phyloP scores from a whole-genome alignment of 371 early-diverging fungal genomes.

The Zychaea mexicana region DNA sequence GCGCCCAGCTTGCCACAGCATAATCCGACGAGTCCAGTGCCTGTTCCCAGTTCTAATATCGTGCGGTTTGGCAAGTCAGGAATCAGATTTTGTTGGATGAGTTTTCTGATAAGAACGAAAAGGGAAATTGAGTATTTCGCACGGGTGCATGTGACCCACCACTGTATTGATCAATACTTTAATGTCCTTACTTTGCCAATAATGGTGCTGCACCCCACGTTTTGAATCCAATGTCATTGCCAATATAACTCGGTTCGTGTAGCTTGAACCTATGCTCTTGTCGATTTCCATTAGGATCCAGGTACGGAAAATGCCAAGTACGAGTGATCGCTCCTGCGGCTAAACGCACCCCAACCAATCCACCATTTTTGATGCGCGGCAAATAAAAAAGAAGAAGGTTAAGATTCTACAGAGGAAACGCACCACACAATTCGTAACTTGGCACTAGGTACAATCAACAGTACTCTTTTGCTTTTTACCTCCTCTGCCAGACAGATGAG shows the following conservation, averaged over 20 bases:
- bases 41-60: slow-evolving; percentile 45
- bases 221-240: slow-evolving; percentile 51
- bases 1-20: slow-evolving; percentile 46
- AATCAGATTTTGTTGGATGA: slow-evolving; percentile 42
- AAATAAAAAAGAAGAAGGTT: background rate
- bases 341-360: background rate
- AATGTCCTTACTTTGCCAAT: slow-evolving; percentile 43
- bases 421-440: background rate
- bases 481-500: slow-evolving; percentile 53
- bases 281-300: slow-evolving; percentile 30
- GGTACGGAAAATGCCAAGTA: slow-evolving; percentile 51
- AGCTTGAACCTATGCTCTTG: slow-evolving; percentile 23
- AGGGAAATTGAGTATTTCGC: background rate
- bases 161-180: background rate
- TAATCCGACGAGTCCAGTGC: slow-evolving; percentile 53
- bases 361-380: background rate
- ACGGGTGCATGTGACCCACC: background rate
- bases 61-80: slow-evolving; percentile 25
- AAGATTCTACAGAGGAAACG: background rate
- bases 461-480: slow-evolving; percentile 13
- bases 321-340: slow-evolving; percentile 53
- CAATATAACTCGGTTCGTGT: slow-evolving; percentile 50
- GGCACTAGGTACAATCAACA: background rate
- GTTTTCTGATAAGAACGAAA: slow-evolving; percentile 22
- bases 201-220: slow-evolving; percentile 56